phyloP scores from a whole-genome alignment of 2,329 filamentous ascomycete genomes.

The Scleromitrula shiraiana region DNA sequence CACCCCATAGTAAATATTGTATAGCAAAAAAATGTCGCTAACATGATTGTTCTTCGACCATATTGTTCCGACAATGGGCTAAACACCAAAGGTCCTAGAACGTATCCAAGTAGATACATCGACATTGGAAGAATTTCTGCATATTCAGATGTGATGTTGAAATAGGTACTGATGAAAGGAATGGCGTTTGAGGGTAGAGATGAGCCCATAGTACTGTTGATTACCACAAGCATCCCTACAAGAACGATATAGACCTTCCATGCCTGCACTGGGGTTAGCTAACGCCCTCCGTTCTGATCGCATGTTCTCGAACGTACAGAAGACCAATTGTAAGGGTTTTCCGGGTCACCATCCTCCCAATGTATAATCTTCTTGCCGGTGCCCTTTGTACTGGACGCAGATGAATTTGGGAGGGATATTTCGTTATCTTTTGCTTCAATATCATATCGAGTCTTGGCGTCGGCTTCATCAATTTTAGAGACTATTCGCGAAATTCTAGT shows the following conservation, averaged over 20 bases:
- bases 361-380: conserved; percentile 21
- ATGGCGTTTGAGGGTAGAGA: conserved; percentile 57
- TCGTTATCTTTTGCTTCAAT: conserved; percentile 36
- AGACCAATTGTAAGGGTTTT: conserved; percentile 29
- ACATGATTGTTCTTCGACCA: conserved; percentile 50
- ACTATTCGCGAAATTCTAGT: conserved; percentile 18
- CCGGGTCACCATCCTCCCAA: conserved; percentile 24
- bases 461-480: conserved; percentile 32
- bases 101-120: conserved; percentile 56
- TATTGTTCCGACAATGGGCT: conserved; percentile 59
- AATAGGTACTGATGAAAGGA: conserved; percentile 48
- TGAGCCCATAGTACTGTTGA: conserved; percentile 62
- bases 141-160: conserved; percentile 40
- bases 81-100: conserved; percentile 48
- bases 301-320: conserved; percentile 12
- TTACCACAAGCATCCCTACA: conserved; percentile 48
- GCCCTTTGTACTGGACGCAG: conserved; percentile 14
- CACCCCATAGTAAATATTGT: conserved; percentile 59
- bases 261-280: conserved; percentile 28
- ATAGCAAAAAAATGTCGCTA: conserved; percentile 59
- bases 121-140: conserved; percentile 48
- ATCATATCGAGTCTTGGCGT: conserved; percentile 35
- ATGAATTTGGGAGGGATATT: conserved; percentile 22
- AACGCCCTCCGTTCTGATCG: not conserved
- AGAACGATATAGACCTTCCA: conserved; percentile 49